A percentile compares a stretch with the other conserved stretches of the same genome.
Conservation (phyloP, 768 basidiomycete genomes). For the Xerocomellus chrysenteron region DNA sequence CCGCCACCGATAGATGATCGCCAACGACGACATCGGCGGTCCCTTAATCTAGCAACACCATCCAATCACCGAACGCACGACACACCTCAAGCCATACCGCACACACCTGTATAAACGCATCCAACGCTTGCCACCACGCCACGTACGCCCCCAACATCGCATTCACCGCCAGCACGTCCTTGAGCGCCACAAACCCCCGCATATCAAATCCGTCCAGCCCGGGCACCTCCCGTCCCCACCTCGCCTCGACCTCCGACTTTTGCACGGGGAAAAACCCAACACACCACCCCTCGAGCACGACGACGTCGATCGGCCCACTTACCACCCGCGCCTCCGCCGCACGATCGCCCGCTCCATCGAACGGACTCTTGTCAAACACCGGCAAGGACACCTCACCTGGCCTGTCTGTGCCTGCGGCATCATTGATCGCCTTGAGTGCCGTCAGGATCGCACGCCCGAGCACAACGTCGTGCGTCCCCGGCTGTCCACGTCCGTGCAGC, state of each 20-base stretch:
- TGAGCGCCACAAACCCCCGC: conserved; percentile 40
- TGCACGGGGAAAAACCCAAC: conserved; percentile 78
- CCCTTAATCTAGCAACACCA: conserved; percentile 37
- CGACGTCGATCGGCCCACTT: conserved; percentile 62
- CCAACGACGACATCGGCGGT: conserved; percentile 35
- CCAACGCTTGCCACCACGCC: conserved; percentile 67
- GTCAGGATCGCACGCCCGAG: conserved; percentile 58
- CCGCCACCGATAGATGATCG: conserved; percentile 83
- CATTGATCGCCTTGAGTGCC: conserved; percentile 46
- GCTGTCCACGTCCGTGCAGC: conserved; percentile 83
- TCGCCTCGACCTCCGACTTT: conserved; percentile 45
- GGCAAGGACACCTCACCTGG: conserved; percentile 53
- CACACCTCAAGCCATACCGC: neutral
- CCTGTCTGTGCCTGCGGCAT: neutral
- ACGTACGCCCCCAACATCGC: conserved; percentile 56
- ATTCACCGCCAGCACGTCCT: conserved; percentile 66
- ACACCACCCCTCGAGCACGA: conserved; percentile 96
- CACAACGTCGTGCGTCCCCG: conserved; percentile 84
- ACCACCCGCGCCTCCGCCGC: conserved; percentile 44
- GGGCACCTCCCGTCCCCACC: conserved; percentile 43
- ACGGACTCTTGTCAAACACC: conserved; percentile 84
- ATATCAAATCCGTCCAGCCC: conserved; percentile 34
- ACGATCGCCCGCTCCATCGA: conserved; percentile 83
- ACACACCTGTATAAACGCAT: conserved; percentile 68
- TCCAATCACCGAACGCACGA: neutral